These are phyloP conservation scores for Ceratocystis alfenasii DNA, from an alignment of 2,329 filamentous ascomycete genomes.

Conservation along the genomic window DNA sequence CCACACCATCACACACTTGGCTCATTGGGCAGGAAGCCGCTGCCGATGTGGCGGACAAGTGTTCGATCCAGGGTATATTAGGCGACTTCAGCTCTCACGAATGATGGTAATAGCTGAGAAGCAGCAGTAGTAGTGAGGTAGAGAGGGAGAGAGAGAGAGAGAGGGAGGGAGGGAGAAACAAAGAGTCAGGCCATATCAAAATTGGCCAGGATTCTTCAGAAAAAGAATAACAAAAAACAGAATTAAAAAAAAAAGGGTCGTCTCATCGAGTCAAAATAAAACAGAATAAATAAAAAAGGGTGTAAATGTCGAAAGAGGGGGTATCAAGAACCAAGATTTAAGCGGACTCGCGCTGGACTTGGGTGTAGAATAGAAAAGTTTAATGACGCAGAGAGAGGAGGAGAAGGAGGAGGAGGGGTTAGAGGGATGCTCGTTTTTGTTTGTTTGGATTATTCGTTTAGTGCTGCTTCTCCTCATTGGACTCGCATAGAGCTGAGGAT, in stretches of 20 bases:
- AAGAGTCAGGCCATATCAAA: neutral
- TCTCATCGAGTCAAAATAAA: constrained; percentile 8
- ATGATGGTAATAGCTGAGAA: neutral
- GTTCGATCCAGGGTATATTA: neutral
- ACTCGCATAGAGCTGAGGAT: constrained; percentile 1
- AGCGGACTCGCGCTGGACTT: neutral
- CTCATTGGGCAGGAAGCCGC: neutral
- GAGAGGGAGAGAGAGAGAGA: neutral
- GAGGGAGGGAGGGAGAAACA: neutral
- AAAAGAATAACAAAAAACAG: neutral
- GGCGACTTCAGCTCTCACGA: neutral
- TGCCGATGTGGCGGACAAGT: constrained; percentile 12
- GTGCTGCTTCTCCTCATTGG: constrained; percentile 4
- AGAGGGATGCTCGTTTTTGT: neutral
- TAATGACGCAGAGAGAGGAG: neutral
- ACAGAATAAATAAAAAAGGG: constrained; percentile 5
- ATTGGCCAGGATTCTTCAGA: neutral
- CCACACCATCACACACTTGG: neutral
- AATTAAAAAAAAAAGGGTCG: neutral
- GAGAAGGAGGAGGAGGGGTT: neutral
- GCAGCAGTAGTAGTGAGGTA: neutral
- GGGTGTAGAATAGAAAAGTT: neutral
- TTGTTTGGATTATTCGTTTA: neutral
- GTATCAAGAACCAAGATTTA: neutral
- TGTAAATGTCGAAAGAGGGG: neutral